Percentiles rank a stretch among this genome's conserved stretches.
Evolutionary conservation across 2,329 filamentous ascomycete species (phyloP).

Genomic region (Apiospora saccharicola): DNA sequence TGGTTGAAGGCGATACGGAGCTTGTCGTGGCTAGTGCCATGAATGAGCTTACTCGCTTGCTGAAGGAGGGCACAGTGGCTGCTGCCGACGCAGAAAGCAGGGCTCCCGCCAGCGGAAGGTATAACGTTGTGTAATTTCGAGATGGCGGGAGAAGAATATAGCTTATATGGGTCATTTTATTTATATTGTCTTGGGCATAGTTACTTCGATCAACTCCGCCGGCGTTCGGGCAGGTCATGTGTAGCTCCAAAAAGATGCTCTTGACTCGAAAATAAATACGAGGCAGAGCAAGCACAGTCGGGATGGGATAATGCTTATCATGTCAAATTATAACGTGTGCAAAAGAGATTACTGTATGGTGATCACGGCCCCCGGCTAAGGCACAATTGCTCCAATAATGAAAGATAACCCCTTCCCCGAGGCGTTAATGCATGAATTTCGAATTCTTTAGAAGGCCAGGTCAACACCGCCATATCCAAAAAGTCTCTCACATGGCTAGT

Average conservation of each 20-base stretch:
- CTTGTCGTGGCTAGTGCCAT: slow-evolving; percentile 90
- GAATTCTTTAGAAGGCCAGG: background rate
- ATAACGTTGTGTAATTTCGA: slow-evolving; percentile 75
- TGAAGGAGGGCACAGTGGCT: slow-evolving; percentile 90
- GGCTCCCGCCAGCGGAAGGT: slow-evolving; percentile 80
- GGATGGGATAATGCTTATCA: background rate
- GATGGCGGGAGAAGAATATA: background rate
- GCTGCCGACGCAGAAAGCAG: slow-evolving; percentile 87
- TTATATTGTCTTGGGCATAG: background rate
- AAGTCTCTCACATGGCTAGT: slow-evolving; percentile 46
- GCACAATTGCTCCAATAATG: background rate
- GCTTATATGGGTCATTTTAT: background rate
- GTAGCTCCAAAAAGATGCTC: background rate
- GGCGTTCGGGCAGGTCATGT: slow-evolving; percentile 4
- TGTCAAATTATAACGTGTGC: background rate
- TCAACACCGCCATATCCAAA: background rate
- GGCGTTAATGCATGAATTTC: background rate
- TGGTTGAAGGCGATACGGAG: slow-evolving; percentile 97
- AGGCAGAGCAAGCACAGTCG: background rate
- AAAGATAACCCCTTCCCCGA: background rate
- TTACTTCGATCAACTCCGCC: background rate
- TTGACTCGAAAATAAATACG: background rate
- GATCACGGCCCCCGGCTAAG: background rate
- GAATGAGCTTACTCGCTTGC: slow-evolving; percentile 83
- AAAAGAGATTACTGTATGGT: background rate